Evolutionary conservation across 352 stramenopile genomes (phyloP).

Genomic region (Pythium aristosporum): DNA sequence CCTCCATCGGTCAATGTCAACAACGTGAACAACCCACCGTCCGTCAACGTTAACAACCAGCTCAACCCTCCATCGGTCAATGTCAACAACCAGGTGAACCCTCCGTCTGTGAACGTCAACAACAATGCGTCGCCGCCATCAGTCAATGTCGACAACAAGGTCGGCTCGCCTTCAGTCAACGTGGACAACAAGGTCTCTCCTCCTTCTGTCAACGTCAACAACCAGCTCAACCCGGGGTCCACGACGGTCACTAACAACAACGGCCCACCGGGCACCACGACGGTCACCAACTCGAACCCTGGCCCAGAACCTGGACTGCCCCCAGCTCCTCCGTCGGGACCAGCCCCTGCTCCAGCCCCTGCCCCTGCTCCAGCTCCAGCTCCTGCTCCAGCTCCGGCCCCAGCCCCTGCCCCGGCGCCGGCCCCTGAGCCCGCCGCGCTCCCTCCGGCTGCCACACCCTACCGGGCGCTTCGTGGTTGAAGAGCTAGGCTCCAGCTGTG

Average conservation of each 20-base stretch:
- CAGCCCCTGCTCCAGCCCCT: not conserved
- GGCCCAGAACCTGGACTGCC: not conserved
- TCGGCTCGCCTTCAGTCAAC: not conserved
- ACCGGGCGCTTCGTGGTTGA: slow-evolving; percentile 12
- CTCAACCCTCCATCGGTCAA: not conserved
- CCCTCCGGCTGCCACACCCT: slow-evolving; percentile 4
- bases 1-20: slow-evolving; percentile 5
- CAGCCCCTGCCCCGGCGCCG: not conserved
- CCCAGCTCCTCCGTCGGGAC: not conserved
- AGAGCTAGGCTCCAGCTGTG: not conserved
- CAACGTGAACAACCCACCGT: not conserved
- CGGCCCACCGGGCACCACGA: not conserved
- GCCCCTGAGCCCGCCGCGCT: not conserved
- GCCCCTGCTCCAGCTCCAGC: slow-evolving; percentile 1
- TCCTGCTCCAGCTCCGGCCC: not conserved
- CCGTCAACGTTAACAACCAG: slow-evolving; percentile 14
- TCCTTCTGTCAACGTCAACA: slow-evolving; percentile 14
- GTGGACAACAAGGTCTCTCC: slow-evolving; percentile 7
- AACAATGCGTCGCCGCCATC: slow-evolving; percentile 5
- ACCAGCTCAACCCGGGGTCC: slow-evolving; percentile 6
- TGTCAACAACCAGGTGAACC: slow-evolving; percentile 19
- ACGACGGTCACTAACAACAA: slow-evolving; percentile 15
- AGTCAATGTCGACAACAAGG: slow-evolving; percentile 12
- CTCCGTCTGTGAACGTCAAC: slow-evolving; percentile 15
- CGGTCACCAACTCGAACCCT: slow-evolving; percentile 1